Percentiles rank a stretch among this genome's conserved stretches.
phyloP scores from a whole-genome alignment of 2,329 filamentous ascomycete species.

The Pseudogymnoascus verrucosus region DNA sequence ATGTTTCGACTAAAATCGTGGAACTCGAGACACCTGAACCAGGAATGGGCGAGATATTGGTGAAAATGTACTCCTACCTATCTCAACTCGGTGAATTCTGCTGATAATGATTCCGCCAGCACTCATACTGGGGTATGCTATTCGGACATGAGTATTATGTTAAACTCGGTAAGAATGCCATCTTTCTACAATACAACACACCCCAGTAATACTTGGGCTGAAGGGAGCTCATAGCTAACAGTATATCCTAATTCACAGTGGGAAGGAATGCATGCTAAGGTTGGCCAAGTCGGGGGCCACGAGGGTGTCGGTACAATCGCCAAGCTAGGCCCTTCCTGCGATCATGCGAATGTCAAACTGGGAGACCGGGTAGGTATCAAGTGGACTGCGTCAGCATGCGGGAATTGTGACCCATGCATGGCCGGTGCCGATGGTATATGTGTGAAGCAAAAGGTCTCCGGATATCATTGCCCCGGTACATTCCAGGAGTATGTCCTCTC shows the following conservation, averaged over 20 bases:
- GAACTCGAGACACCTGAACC: slow-evolving; percentile 59
- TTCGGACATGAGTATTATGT: slow-evolving; percentile 51
- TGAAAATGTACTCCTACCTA: slow-evolving; percentile 43
- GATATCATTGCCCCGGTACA: slow-evolving; percentile 63
- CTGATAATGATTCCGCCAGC: slow-evolving; percentile 24
- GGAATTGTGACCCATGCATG: slow-evolving; percentile 42
- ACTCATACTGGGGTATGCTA: slow-evolving; percentile 60
- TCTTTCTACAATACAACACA: slow-evolving; percentile 6
- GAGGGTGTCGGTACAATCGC: slow-evolving; percentile 60
- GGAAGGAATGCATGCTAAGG: not conserved
- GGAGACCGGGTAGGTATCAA: slow-evolving; percentile 65
- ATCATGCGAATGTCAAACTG: slow-evolving; percentile 49
- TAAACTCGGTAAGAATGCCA: slow-evolving; percentile 30
- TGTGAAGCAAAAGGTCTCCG: slow-evolving; percentile 52
- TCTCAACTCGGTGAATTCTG: not conserved
- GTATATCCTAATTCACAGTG: slow-evolving; percentile 51
- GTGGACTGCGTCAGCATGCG: slow-evolving; percentile 48
- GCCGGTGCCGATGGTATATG: slow-evolving; percentile 57
- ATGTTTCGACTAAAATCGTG: slow-evolving; percentile 55
- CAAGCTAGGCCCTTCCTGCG: slow-evolving; percentile 54
- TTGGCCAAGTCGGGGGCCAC: slow-evolving; percentile 58
- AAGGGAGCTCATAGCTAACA: slow-evolving; percentile 39
- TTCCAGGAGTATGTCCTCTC: slow-evolving; percentile 62
- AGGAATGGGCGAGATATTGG: slow-evolving; percentile 51
- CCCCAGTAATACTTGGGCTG: not conserved